These are phyloP conservation scores for Colletotrichum coccodes DNA, from an alignment of 2,329 filamentous ascomycete species.

Conservation along the genomic window DNA sequence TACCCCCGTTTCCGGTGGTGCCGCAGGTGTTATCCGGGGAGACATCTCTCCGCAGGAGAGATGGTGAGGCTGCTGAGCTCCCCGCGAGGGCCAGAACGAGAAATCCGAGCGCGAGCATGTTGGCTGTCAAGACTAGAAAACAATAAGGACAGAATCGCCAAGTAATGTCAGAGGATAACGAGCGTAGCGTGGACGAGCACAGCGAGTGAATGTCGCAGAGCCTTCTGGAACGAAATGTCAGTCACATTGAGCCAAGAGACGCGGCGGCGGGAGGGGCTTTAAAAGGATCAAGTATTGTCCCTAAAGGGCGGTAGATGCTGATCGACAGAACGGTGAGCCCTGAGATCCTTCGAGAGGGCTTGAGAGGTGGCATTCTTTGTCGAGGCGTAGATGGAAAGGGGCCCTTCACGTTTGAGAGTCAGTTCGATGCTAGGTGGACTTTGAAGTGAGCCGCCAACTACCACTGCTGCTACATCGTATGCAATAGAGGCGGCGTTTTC, in stretches of 20 bases:
- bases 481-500: background rate
- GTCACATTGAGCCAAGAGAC: slow-evolving; percentile 6
- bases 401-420: slow-evolving; percentile 1
- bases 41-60: background rate
- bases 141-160: background rate
- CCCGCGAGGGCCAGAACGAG: slow-evolving; percentile 2
- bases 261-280: slow-evolving; percentile 2
- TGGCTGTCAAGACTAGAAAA: background rate
- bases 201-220: background rate
- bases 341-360: background rate
- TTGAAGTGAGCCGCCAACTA: slow-evolving; percentile 1
- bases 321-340: slow-evolving; percentile 16
- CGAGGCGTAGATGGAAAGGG: slow-evolving; percentile 2
- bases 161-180: background rate
- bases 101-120: slow-evolving; percentile 6
- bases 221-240: background rate
- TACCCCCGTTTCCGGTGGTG: slow-evolving; percentile 23
- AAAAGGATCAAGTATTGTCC: background rate
- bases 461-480: slow-evolving; percentile 5
- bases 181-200: background rate
- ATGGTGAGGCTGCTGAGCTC: slow-evolving; percentile 4
- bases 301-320: background rate
- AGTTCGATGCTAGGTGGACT: slow-evolving; percentile 1
- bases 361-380: background rate
- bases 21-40: slow-evolving; percentile 29